A percentile compares a stretch with the other conserved stretches of the same genome.
Evolutionary conservation across 495 filamentous ascomycete genomes (phyloP).

Genomic region (Lophium mytilinum): DNA sequence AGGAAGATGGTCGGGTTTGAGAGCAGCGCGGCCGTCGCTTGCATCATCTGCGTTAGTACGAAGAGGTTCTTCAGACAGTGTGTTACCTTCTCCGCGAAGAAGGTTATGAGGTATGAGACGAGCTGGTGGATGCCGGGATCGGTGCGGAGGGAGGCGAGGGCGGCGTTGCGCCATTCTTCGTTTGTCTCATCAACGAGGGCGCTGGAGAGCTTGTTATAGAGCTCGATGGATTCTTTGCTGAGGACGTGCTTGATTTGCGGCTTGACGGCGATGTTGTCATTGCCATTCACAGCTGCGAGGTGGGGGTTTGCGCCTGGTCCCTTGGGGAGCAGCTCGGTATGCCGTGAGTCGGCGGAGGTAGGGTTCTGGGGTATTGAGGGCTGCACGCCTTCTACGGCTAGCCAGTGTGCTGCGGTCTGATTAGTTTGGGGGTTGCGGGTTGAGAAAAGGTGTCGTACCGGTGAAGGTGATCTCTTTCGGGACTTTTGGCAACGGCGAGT

Average conservation of each 20-base stretch:
- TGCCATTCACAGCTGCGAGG: constrained; percentile 71
- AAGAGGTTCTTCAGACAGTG: constrained; percentile 82
- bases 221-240: constrained; percentile 91
- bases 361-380: constrained; percentile 95
- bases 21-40: constrained; percentile 72
- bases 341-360: constrained; percentile 67
- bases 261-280: constrained; percentile 72
- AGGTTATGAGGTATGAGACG: constrained; percentile 90
- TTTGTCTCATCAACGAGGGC: constrained; percentile 77
- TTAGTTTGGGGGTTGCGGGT: constrained; percentile 18
- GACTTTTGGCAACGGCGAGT: constrained; percentile 87
- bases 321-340: constrained; percentile 78
- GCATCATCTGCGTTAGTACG: constrained; percentile 81
- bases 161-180: constrained; percentile 78
- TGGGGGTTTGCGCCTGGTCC: constrained; percentile 76
- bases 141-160: constrained; percentile 66
- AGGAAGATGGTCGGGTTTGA: constrained; percentile 75
- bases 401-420: constrained; percentile 67
- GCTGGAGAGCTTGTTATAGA: constrained; percentile 86
- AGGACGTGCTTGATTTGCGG: constrained; percentile 91
- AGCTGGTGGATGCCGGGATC: constrained; percentile 93
- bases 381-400: constrained; percentile 92
- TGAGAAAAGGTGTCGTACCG: constrained; percentile 40
- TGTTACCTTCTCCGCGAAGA: constrained; percentile 88
- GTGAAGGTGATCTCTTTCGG: constrained; percentile 90